Conservation (phyloP, 2,329 filamentous ascomycete genomes). For the Metarhizium robertsii region DNA sequence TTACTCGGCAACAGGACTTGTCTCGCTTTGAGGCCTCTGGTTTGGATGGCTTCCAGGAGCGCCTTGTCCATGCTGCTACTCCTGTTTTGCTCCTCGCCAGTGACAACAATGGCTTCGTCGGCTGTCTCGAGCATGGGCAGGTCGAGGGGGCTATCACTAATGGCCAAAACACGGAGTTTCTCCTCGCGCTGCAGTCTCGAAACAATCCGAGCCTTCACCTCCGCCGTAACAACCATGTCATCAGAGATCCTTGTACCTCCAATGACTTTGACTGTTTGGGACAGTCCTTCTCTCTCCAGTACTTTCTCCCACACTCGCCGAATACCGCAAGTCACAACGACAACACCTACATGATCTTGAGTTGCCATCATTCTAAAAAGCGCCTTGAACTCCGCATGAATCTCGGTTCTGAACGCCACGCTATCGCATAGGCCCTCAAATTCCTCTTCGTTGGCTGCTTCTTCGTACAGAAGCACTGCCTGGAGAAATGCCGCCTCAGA, state of each 20-base stretch:
- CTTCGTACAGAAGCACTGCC: constrained; percentile 42
- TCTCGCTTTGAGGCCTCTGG: constrained; percentile 26
- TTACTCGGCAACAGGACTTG: constrained; percentile 37
- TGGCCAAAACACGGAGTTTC: constrained; percentile 40
- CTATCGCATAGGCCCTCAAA: constrained; percentile 36
- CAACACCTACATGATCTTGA: constrained; percentile 28
- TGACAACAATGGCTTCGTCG: constrained; percentile 44
- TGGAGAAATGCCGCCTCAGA: constrained; percentile 46
- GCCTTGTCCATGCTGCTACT: constrained; percentile 43
- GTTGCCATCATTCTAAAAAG: constrained; percentile 27
- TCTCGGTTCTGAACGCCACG: constrained; percentile 28
- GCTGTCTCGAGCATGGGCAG: constrained; percentile 46
- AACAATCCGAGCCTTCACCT: constrained; percentile 40
- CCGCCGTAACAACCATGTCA: constrained; percentile 39
- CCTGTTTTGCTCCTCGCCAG: constrained; percentile 33
- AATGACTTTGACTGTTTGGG: constrained; percentile 36
- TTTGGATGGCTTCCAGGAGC: constrained; percentile 32
- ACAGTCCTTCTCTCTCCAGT: constrained; percentile 32
- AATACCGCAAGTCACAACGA: constrained; percentile 48
- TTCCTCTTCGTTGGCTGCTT: constrained; percentile 21
- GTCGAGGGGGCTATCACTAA: constrained; percentile 53
- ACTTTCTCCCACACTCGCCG: constrained; percentile 46
- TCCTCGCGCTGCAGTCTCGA: constrained; percentile 24
- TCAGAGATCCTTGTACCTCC: constrained; percentile 39
- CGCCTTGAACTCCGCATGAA: constrained; percentile 38